Base-by-base conservation (phyloP, 2,329 filamentous ascomycete genomes). In the Aspergillus sp. region DNA sequence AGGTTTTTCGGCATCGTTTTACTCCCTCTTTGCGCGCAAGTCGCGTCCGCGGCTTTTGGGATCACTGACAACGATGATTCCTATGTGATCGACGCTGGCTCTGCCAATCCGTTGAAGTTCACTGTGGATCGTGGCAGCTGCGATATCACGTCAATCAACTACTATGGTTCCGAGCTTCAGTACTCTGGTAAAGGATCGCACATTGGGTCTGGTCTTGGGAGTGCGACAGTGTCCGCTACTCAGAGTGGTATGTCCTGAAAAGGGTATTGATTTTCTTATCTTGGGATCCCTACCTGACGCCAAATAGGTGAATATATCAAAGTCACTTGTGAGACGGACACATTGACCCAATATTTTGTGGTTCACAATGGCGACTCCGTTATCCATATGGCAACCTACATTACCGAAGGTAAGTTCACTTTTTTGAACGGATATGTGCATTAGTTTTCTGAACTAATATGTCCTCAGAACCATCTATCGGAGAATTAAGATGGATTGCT, bases 311-410 rank as follows among this genome's bases (percentile, higher is more conserved):
- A 69, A 51, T 82, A 81, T 59, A 75, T 82, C 56, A 84, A 83
- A 62, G 74, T 85, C 33, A 82, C 79, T 12, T 84, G 81, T 58
- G 74, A 71, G 7, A 80, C 80, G 1, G 72, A 68, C 41, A 82
- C 75, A n/a, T 65, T 84, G 49, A 85, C 78, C 0, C 82, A 85
- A 33, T 85, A 85, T 65, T 75, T 81, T 54, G 77, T 85, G 4
- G 76, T 81, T 10, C 75, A 74, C 49, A 74, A 77, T 45, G 81
- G 82, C n/a, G 78, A 83, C 46, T 73, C 76, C 49, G 78, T 73
- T 23, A 74, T 85, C 50, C 80, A 77, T 59, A 76, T 82, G 72
- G 80, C 78, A 5, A 85, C 83, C 2, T 73, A 84, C 59, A 85
- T 78, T 48, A 81, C 75, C 0, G 76, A 58, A 5, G 64, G 66